phyloP scores from a whole-genome alignment of 352 stramenopile genomes.

The Globisporangium radiosum region DNA sequence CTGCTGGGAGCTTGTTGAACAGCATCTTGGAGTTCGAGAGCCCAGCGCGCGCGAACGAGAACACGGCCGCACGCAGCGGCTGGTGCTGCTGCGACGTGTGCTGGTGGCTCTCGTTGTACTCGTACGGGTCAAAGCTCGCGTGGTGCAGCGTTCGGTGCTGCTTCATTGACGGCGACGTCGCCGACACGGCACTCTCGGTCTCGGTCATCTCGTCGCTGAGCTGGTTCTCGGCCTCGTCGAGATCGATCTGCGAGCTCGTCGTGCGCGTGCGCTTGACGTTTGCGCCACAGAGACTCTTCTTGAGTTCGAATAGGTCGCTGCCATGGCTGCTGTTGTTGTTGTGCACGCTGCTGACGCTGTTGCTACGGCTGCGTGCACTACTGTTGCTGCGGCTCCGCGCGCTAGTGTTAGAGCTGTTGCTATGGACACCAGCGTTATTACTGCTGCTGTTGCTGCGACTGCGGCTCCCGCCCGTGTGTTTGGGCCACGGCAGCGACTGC shows the following conservation, averaged over 20 bases:
- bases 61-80: slow-evolving; percentile 28
- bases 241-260: slow-evolving; percentile 34
- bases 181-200: slow-evolving; percentile 49
- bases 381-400: neutral
- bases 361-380: neutral
- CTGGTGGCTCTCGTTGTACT: neutral
- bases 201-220: slow-evolving; percentile 40
- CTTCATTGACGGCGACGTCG: slow-evolving; percentile 26
- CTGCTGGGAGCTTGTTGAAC: slow-evolving; percentile 23
- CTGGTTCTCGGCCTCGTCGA: slow-evolving; percentile 28
- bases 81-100: slow-evolving; percentile 3
- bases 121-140: slow-evolving; percentile 15
- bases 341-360: neutral
- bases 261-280: slow-evolving; percentile 26
- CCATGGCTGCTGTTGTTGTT: neutral
- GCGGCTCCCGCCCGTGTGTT: neutral
- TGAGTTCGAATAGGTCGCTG: slow-evolving; percentile 10
- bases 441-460: slow-evolving; percentile 3
- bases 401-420: neutral
- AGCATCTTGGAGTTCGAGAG: slow-evolving; percentile 44
- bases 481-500: slow-evolving; percentile 5
- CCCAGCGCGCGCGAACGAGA: slow-evolving; percentile 49
- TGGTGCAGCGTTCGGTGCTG: slow-evolving; percentile 8
- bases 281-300: slow-evolving; percentile 8
- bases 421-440: neutral